These are phyloP conservation scores for Exophiala bonariae DNA, from an alignment of 2,329 filamentous ascomycete genomes.

Conservation along the genomic window DNA sequence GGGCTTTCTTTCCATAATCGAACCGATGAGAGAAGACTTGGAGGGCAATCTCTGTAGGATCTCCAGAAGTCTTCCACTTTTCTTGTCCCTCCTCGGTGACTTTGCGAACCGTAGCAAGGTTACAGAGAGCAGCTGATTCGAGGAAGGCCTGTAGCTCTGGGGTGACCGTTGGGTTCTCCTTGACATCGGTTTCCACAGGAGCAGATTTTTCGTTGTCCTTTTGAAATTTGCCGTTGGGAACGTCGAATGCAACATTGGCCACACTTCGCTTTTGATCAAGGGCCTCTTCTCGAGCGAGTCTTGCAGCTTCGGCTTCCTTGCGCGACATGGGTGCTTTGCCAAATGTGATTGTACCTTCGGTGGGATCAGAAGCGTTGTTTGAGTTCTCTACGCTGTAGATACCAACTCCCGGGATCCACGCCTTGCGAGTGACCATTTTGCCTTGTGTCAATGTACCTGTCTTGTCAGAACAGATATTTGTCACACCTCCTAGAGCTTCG, in stretches of 20 bases:
- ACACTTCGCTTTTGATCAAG: slow-evolving; percentile 62
- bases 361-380: slow-evolving; percentile 57
- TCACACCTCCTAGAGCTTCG: slow-evolving; percentile 58
- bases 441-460: slow-evolving; percentile 57
- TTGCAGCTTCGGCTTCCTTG: slow-evolving; percentile 33
- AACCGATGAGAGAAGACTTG: slow-evolving; percentile 67
- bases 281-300: slow-evolving; percentile 43
- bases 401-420: slow-evolving; percentile 56
- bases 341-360: slow-evolving; percentile 48
- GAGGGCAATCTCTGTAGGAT: slow-evolving; percentile 67
- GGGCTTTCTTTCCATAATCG: slow-evolving; percentile 46
- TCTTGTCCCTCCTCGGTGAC: slow-evolving; percentile 36
- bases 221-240: slow-evolving; percentile 52
- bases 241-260: slow-evolving; percentile 62
- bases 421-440: slow-evolving; percentile 62
- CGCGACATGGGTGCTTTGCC: slow-evolving; percentile 34
- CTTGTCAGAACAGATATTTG: slow-evolving; percentile 60
- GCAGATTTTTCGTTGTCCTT: slow-evolving; percentile 32
- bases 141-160: slow-evolving; percentile 53
- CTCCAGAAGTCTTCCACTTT: slow-evolving; percentile 60
- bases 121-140: slow-evolving; percentile 56
- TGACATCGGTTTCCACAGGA: slow-evolving; percentile 22
- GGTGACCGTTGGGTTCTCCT: slow-evolving; percentile 40
- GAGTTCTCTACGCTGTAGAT: slow-evolving; percentile 54
- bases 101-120: slow-evolving; percentile 52